Evolutionary conservation across 257 asterid species (phyloP), one percentile per base, ranked within the genome.

Genomic region (Ajuga chamaepitys): DNA sequence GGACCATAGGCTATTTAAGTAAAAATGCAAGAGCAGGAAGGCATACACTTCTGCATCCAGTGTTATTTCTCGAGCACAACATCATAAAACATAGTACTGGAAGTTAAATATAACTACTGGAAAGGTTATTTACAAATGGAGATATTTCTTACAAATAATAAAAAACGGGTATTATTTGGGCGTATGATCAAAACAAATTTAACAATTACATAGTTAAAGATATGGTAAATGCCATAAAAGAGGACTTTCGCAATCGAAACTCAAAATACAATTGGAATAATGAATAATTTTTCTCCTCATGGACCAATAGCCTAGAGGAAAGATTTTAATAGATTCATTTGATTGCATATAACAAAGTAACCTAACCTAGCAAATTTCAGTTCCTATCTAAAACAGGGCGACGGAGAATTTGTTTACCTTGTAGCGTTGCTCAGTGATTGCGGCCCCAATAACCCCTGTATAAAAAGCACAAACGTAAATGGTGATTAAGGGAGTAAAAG

Each of bases 401-500:
- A 21, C 16, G 7, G 12, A 62, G 18, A 47, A 51, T 26, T 4
- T 5, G 26, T 55, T 16, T 40, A 89, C 97, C 97, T 82, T 92
- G 68, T 83, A 83, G 64, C 68, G 83, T 68, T 92, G 97, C 75
- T 92, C 97, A 1, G 84, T 82, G 72, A 92, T 82, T 22, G 98
- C 98, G 1, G 98, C 86, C 30, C 95, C 95, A 62, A 92, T 34
- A 55, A 92, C 89, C 21, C 98, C 96, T 0, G 98, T 89, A 67
- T 92, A 92, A 72, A 89, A 92, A 55, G 95, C 95, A 69, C 74
- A 83, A 14, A 87, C 65, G 58, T 92, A 89, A 28, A 85, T 74
- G 16, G 86, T 76, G 60, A 92, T 89, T 9, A 92, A 74, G 3
- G 98, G 95, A 20, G 89, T 82, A 77, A 92, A 92, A 1, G 97